These are phyloP conservation scores for Tylopilus sp. DNA, from an alignment of 1,284 basidiomycete species.

Conservation along the genomic window DNA sequence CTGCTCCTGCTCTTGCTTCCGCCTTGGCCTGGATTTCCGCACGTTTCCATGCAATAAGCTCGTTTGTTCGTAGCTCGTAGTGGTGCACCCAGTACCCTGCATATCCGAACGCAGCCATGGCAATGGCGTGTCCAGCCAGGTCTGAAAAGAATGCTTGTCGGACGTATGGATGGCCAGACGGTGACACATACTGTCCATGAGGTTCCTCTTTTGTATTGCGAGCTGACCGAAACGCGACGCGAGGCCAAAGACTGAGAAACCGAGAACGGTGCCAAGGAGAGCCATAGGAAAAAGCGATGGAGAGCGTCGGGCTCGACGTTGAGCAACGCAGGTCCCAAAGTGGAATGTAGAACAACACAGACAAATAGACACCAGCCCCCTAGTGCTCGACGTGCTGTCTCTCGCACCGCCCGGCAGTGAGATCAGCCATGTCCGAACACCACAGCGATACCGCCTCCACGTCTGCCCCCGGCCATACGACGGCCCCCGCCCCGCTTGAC, in stretches of 20 bases:
- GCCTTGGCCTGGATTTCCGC: conserved; percentile 48
- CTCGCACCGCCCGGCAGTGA: background rate
- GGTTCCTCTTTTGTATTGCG: conserved; percentile 69
- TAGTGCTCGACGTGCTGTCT: background rate
- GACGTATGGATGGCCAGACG: background rate
- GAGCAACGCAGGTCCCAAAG: conserved; percentile 4
- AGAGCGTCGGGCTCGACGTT: conserved; percentile 9
- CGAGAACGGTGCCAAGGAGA: conserved; percentile 69
- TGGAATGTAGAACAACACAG: conserved; percentile 19
- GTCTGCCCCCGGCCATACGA: background rate
- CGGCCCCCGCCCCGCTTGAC: conserved; percentile 18
- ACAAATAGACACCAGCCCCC: conserved; percentile 24
- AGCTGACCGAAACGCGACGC: conserved; percentile 78
- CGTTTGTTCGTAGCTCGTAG: conserved; percentile 60
- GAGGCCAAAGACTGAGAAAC: conserved; percentile 78
- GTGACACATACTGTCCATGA: conserved; percentile 61
- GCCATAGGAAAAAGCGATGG: conserved; percentile 49
- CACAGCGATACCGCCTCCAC: background rate
- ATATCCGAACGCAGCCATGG: conserved; percentile 68
- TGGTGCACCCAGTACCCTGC: conserved; percentile 67
- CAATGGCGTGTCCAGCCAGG: conserved; percentile 58
- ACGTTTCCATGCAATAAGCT: conserved; percentile 60
- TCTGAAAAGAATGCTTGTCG: conserved; percentile 40
- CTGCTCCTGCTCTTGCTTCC: conserved; percentile 20
- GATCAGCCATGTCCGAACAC: conserved; percentile 17